Conservation (phyloP, 352 stramenopile genomes). For the Pythium folliculosum region DNA sequence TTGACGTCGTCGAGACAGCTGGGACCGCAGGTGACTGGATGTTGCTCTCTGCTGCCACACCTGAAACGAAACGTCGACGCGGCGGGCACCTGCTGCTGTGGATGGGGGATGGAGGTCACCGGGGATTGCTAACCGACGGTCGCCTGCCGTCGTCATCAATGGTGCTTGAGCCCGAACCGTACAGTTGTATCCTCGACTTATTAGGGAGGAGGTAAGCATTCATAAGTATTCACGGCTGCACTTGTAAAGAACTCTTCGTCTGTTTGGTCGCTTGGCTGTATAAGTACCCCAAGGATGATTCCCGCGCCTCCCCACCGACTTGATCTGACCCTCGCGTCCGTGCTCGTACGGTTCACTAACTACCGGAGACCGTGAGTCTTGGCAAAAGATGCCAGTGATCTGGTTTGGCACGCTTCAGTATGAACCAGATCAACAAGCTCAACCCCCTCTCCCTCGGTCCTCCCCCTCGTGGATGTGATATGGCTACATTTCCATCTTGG, state of each 20-base stretch:
- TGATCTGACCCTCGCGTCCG: too few relatives aligned
- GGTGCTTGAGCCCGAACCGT: neutral
- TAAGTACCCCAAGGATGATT: too few relatives aligned
- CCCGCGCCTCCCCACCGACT: too few relatives aligned
- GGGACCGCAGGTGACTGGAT: neutral
- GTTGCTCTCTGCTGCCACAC: neutral
- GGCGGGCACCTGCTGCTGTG: neutral
- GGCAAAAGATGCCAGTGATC: neutral
- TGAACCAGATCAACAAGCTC: too few relatives aligned
- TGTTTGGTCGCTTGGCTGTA: too few relatives aligned
- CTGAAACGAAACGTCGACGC: neutral
- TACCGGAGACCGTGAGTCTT: too few relatives aligned
- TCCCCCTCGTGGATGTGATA: neutral
- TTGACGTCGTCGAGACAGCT: conserved; percentile 1
- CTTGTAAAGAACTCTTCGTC: neutral
- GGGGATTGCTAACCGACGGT: neutral
- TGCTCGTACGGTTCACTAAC: too few relatives aligned
- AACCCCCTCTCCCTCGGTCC: too few relatives aligned
- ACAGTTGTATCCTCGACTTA: neutral
- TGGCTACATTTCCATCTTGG: neutral
- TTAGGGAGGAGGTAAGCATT: neutral
- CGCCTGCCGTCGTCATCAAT: neutral
- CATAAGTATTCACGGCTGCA: neutral
- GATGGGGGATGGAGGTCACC: neutral
- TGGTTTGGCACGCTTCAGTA: neutral